Percentiles rank a stretch among this genome's conserved stretches.
Conservation (phyloP, 2,329 filamentous ascomycete genomes). For the Pseudocercospora pini-densiflorae region DNA sequence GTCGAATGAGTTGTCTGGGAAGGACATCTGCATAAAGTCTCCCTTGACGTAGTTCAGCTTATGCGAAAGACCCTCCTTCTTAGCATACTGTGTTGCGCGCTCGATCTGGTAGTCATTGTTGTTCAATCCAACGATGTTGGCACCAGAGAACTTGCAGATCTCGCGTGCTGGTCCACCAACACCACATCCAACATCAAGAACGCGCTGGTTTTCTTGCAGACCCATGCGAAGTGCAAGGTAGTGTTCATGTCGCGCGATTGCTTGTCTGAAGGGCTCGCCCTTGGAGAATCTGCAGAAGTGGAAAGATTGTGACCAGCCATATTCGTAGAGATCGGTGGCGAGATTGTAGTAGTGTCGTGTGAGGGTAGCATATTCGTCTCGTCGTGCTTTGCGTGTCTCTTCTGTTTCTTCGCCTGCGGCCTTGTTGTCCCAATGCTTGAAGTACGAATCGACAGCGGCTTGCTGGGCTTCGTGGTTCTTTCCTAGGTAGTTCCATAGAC, state of each 20-base stretch:
- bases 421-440: conserved; percentile 96
- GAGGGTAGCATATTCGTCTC: conserved; percentile 87
- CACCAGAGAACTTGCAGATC: conserved; percentile 93
- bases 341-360: conserved; percentile 75
- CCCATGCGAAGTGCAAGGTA: conserved; percentile 91
- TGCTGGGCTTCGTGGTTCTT: conserved; percentile 82
- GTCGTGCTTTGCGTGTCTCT: conserved; percentile 74
- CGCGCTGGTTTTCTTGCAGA: conserved; percentile 83
- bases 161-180: conserved; percentile 93
- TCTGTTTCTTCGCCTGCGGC: conserved; percentile 77
- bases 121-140: conserved; percentile 89
- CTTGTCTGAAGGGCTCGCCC: conserved; percentile 85
- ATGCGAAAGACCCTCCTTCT: conserved; percentile 76
- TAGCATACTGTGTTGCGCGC: conserved; percentile 83
- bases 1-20: conserved; percentile 89
- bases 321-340: conserved; percentile 61
- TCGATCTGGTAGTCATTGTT: conserved; percentile 99
- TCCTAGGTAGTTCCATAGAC: conserved; percentile 80
- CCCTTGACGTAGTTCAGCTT: conserved; percentile 90
- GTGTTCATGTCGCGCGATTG: conserved; percentile 95
- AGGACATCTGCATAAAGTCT: conserved; percentile 99
- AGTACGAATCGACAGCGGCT: conserved; percentile 86
- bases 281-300: conserved; percentile 95
- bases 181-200: conserved; percentile 95
- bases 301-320: conserved; percentile 95